Percentiles rank a stretch among this genome's conserved stretches.
phyloP scores from a whole-genome alignment of 1,284 basidiomycete genomes.

The Cutaneotrichosporon sp. region DNA sequence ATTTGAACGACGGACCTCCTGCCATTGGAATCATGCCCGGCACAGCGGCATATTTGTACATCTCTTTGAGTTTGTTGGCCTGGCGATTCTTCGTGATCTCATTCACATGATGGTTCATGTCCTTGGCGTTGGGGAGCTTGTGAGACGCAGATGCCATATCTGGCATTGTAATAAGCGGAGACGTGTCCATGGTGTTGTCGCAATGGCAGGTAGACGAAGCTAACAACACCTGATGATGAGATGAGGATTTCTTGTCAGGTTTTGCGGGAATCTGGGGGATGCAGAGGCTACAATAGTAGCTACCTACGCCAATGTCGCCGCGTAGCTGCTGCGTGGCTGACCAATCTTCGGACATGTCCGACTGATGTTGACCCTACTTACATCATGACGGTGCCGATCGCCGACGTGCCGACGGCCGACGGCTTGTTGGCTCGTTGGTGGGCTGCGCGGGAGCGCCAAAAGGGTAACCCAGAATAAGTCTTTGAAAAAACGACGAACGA shows the following conservation, averaged over 20 bases:
- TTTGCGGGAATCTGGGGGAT: neutral
- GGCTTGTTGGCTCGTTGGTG: too few relatives aligned
- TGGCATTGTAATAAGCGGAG: neutral
- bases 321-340: too few relatives aligned
- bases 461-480: too few relatives aligned
- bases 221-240: too few relatives aligned
- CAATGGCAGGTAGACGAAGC: neutral
- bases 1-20: slow-evolving; percentile 2
- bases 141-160: neutral
- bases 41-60: slow-evolving; percentile 39
- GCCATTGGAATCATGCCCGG: slow-evolving; percentile 31
- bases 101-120: slow-evolving; percentile 60
- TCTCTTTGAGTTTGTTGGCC: slow-evolving; percentile 59
- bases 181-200: neutral
- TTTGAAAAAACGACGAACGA: too few relatives aligned
- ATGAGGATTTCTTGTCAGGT: neutral
- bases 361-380: too few relatives aligned
- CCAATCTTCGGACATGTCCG: too few relatives aligned
- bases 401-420: too few relatives aligned
- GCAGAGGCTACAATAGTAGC: too few relatives aligned
- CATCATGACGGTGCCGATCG: too few relatives aligned
- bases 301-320: too few relatives aligned
- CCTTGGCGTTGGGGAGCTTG: slow-evolving; percentile 49
- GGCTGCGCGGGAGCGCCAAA: too few relatives aligned
- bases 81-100: slow-evolving; percentile 54